phyloP scores from a whole-genome alignment of 1,139 yeast genomes.

The Hansenula sp. region DNA sequence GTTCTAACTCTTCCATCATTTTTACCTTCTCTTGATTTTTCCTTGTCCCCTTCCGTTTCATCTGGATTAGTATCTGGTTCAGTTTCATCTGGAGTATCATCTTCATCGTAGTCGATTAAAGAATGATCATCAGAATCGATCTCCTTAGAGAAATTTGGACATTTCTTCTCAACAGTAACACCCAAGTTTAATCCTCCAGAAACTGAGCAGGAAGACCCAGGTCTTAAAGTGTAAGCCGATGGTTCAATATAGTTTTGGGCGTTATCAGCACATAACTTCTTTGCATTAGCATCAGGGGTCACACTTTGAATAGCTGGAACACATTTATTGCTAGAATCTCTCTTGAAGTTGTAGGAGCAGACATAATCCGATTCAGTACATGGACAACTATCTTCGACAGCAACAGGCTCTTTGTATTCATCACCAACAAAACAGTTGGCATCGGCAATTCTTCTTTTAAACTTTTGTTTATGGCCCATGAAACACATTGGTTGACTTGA shows the following conservation, averaged over 20 bases:
- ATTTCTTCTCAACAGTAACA: conserved; percentile 7
- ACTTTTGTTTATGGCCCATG: conserved; percentile 68
- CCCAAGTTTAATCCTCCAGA: conserved; percentile 13
- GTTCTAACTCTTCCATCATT: conserved; percentile 32
- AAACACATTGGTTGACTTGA: conserved; percentile 41
- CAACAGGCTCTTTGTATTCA: conserved; percentile 55
- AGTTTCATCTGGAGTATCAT: conserved; percentile 37
- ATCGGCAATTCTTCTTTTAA: conserved; percentile 60
- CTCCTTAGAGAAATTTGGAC: conserved; percentile 33
- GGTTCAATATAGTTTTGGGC: conserved; percentile 11
- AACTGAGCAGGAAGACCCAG: conserved; percentile 39
- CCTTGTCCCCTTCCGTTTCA: conserved; percentile 35
- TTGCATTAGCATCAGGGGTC: conserved; percentile 28
- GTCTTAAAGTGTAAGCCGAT: conserved; percentile 27
- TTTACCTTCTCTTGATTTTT: conserved; percentile 27
- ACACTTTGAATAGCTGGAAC: conserved; percentile 37
- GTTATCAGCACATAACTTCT: conserved; percentile 20
- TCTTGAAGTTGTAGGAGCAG: conserved; percentile 58
- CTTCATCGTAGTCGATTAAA: conserved; percentile 24
- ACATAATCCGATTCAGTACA: conserved; percentile 71
- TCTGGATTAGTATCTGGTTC: conserved; percentile 27
- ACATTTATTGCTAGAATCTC: conserved; percentile 45
- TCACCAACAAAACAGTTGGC: conserved; percentile 66
- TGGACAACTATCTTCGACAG: conserved; percentile 55
- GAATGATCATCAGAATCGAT: conserved; percentile 9